A percentile compares a stretch with the other conserved stretches of the same genome.
Conservation (phyloP, 495 filamentous ascomycete genomes). For the Aspergillus ellipticus region DNA sequence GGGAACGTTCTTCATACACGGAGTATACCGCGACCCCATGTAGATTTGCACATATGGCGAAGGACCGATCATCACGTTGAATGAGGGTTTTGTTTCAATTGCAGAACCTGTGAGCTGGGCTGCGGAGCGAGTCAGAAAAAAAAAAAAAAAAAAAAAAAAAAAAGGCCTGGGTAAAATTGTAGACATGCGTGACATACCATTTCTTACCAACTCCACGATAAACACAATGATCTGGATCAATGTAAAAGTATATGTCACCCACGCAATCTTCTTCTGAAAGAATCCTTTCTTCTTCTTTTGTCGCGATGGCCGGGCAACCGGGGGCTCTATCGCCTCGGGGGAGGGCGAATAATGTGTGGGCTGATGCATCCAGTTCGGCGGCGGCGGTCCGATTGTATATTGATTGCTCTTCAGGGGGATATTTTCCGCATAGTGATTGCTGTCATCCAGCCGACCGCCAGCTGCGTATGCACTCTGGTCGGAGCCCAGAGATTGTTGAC, state of each 20-base stretch:
- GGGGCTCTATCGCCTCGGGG: conserved; percentile 24
- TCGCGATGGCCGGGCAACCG: conserved; percentile 16
- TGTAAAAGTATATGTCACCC: conserved; percentile 79
- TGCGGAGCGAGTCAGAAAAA: conserved; percentile 20
- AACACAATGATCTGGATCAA: conserved; percentile 80
- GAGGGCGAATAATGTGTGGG: conserved; percentile 39
- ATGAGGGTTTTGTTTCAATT: conserved; percentile 78
- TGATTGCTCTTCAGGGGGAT: conserved; percentile 46
- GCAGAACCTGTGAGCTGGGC: conserved; percentile 53
- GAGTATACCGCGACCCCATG: conserved; percentile 89
- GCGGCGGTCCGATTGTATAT: conserved; percentile 25
- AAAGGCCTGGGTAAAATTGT: not conserved
- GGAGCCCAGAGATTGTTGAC: conserved; percentile 39
- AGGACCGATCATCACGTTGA: conserved; percentile 97
- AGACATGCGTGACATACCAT: conserved; percentile 51
- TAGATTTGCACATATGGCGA: conserved; percentile 87
- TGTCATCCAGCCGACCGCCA: conserved; percentile 32
- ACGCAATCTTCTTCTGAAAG: conserved; percentile 63
- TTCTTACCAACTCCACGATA: conserved; percentile 80
- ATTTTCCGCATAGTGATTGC: conserved; percentile 48
- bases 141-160: too few relatives aligned
- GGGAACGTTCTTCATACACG: conserved; percentile 85
- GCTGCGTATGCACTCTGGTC: conserved; percentile 31
- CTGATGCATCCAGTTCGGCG: conserved; percentile 39
- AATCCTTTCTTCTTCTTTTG: conserved; percentile 42